Evolutionary conservation across 129 eudicot genomes (phyloP).

Genomic region (Solidago caesia): DNA sequence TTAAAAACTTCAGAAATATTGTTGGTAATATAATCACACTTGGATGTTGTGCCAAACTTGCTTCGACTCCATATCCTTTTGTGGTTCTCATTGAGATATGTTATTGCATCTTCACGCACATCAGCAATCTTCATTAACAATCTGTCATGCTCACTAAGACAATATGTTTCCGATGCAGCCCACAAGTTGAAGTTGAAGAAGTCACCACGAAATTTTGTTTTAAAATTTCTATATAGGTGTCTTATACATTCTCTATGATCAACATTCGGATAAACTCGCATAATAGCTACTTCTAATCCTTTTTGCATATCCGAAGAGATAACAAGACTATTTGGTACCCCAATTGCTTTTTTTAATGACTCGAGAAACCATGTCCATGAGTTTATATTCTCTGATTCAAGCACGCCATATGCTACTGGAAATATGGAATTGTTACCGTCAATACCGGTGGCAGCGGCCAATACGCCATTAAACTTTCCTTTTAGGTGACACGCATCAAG

Average conservation of each 20-base stretch:
- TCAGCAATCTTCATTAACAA: background rate
- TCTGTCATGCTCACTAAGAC: background rate
- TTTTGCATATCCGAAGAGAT: conserved; percentile 6
- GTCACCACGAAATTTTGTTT: background rate
- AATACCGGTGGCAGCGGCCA: background rate
- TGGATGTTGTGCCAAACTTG: no score
- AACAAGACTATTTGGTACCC: background rate
- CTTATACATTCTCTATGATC: background rate
- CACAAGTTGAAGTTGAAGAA: background rate
- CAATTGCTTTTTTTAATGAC: background rate
- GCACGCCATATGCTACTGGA: background rate
- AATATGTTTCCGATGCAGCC: background rate
- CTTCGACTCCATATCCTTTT: no score
- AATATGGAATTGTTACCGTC: background rate
- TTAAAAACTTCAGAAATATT: background rate
- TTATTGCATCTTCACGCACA: background rate
- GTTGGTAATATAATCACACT: no score
- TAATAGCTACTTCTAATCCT: background rate
- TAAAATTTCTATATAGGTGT: no score
- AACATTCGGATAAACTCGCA: background rate
- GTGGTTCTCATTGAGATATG: no score
- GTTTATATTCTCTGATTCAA: background rate
- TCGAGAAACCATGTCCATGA: conserved; percentile 7
- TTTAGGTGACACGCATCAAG: background rate
- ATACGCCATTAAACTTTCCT: background rate